These are phyloP conservation scores for Narthecium ossifragum DNA, from an alignment of 106 monocot species.

Conservation along the genomic window DNA sequence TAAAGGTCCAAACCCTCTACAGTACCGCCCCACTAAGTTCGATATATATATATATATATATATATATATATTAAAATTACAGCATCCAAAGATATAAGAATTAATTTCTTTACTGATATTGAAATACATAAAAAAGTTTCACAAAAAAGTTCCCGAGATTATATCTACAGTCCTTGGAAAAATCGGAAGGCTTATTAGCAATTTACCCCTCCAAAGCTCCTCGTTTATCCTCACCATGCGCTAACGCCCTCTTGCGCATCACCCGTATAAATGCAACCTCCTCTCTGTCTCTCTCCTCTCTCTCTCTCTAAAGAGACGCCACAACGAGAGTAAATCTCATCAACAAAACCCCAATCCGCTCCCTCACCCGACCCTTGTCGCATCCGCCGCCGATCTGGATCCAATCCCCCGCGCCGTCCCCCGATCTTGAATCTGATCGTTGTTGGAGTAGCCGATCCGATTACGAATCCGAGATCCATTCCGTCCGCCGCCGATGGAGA, in stretches of 20 bases:
- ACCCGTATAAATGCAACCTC: background rate
- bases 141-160: background rate
- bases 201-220: background rate
- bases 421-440: background rate
- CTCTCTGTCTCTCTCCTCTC: background rate
- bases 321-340: slow-evolving; percentile 4
- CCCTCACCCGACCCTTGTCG: background rate
- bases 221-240: background rate
- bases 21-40: too few species aligned
- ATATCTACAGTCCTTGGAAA: background rate
- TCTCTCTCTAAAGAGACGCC: too few species aligned
- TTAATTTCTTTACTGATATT: background rate
- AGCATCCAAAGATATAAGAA: background rate
- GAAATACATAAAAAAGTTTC: background rate
- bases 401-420: slow-evolving; percentile 1
- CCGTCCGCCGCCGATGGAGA: too few species aligned
- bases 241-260: background rate
- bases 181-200: background rate
- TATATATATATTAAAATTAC: background rate
- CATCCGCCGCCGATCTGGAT: background rate
- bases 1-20: too few species aligned
- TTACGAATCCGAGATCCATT: background rate
- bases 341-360: background rate
- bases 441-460: slow-evolving; percentile 1
- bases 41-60: background rate